A percentile compares a stretch with the other conserved stretches of the same genome.
Conservation (phyloP, 257 asterid species). For the Penstemon eatonii region DNA sequence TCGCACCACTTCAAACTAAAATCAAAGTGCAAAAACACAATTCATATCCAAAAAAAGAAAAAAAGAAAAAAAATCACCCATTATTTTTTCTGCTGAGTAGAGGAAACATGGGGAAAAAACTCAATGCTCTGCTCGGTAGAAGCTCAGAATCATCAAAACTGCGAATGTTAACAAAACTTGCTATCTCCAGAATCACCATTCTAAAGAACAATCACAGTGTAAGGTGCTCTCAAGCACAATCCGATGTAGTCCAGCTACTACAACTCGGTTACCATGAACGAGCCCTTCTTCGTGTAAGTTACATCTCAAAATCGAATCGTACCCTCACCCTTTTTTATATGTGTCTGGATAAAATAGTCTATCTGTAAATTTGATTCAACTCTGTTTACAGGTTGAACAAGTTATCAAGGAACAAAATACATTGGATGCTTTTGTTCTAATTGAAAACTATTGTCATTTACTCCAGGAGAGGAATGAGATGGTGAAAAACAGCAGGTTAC, state of each 20-base stretch:
- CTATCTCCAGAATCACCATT: constrained; percentile 38
- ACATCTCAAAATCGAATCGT: background rate
- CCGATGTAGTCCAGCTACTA: constrained; percentile 45
- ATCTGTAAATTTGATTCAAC: background rate
- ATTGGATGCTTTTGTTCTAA: constrained; percentile 35
- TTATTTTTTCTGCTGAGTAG: no score
- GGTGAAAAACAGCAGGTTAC: constrained; percentile 32
- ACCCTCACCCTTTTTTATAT: background rate
- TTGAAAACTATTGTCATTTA: constrained; percentile 36
- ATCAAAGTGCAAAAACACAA: no score
- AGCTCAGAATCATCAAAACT: constrained; percentile 31
- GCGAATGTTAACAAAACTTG: constrained; percentile 31
- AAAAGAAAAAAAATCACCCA: no score
- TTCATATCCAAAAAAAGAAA: no score
- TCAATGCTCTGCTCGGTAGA: constrained; percentile 32
- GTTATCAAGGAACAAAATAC: constrained; percentile 36
- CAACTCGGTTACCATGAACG: constrained; percentile 34
- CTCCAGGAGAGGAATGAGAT: constrained; percentile 30
- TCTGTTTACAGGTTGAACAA: constrained; percentile 32
- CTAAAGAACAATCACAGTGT: constrained; percentile 35
- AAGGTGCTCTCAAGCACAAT: constrained; percentile 33
- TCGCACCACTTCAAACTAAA: no score
- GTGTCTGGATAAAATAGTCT: background rate
- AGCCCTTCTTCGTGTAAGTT: constrained; percentile 42
- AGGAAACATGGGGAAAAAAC: constrained; percentile 27